Evolutionary conservation across 1,284 basidiomycete genomes (phyloP).

Genomic region (Takashimella tepidaria): DNA sequence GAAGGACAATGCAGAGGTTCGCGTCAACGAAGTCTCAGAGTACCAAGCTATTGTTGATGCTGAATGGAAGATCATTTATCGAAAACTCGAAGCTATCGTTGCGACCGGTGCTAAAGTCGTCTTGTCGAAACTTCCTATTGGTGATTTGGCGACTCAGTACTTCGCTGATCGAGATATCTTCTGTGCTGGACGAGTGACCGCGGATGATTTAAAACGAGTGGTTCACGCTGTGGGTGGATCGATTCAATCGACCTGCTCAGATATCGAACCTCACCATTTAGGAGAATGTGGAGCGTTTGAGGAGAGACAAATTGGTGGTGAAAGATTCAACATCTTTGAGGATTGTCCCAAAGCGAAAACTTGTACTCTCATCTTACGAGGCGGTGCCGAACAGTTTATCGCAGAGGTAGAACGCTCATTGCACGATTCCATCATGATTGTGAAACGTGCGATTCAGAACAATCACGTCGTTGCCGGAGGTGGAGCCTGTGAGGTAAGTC

Average conservation of each 20-base stretch:
- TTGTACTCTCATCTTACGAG: constrained; percentile 90
- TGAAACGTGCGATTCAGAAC: constrained; percentile 93
- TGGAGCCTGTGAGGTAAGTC: constrained; percentile 84
- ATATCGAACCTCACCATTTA: constrained; percentile 83
- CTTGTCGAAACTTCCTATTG: constrained; percentile 95
- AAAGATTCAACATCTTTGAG: constrained; percentile 95
- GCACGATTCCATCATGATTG: constrained; percentile 99
- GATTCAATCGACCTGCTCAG: constrained; percentile 91
- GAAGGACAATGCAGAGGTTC: constrained; percentile 98
- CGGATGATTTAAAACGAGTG: constrained; percentile 86
- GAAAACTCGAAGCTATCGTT: constrained; percentile 93
- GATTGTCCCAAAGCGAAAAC: constrained; percentile 94
- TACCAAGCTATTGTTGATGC: constrained; percentile 99
- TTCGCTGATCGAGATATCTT: constrained; percentile 99
- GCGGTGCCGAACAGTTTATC: constrained; percentile 98
- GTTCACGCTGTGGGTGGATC: constrained; percentile 94
- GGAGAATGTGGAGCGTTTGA: constrained; percentile 89
- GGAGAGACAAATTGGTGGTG: constrained; percentile 93
- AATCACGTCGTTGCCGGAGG: constrained; percentile 96
- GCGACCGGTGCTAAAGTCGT: constrained; percentile 97
- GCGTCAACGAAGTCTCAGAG: constrained; percentile 91
- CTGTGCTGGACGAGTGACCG: constrained; percentile 92
- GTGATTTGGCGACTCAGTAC: constrained; percentile 98
- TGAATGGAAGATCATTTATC: constrained; percentile 99
- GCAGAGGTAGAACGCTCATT: constrained; percentile 96